phyloP scores from a whole-genome alignment of 805 yeast species.

The Kuraishia cidri region DNA sequence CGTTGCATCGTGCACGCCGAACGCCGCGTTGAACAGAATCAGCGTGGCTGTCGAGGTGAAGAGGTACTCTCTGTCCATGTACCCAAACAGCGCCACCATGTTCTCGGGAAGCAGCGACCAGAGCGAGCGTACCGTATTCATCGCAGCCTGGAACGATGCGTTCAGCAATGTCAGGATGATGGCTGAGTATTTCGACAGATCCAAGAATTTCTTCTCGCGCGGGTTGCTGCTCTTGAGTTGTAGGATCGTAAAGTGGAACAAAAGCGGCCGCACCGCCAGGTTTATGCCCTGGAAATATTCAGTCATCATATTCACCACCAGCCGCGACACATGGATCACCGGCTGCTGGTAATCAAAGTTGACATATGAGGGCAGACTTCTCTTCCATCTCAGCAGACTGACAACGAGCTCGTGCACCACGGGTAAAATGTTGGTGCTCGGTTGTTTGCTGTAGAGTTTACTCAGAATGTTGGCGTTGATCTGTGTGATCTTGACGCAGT shows the following conservation, averaged over 20 bases:
- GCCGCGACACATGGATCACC: constrained; percentile 49
- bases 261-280: constrained; percentile 66
- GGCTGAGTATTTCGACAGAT: constrained; percentile 58
- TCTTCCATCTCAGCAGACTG: constrained; percentile 60
- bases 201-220: constrained; percentile 36
- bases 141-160: constrained; percentile 75
- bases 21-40: constrained; percentile 66
- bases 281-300: constrained; percentile 81
- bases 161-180: constrained; percentile 61
- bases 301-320: constrained; percentile 68
- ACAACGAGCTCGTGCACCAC: constrained; percentile 64
- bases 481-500: constrained; percentile 71
- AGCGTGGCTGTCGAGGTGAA: constrained; percentile 72
- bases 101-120: constrained; percentile 72
- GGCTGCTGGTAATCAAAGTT: constrained; percentile 52
- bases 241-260: constrained; percentile 67
- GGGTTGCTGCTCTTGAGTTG: constrained; percentile 35
- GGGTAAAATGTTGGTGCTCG: constrained; percentile 67
- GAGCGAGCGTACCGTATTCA: constrained; percentile 61
- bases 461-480: constrained; percentile 68
- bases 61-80: constrained; percentile 79
- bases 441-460: constrained; percentile 65
- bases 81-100: constrained; percentile 80
- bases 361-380: constrained; percentile 52
- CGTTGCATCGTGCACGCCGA: constrained; percentile 76